Evolutionary conservation across 2,329 filamentous ascomycete genomes (phyloP).

Genomic region (Fusarium verticillioides): DNA sequence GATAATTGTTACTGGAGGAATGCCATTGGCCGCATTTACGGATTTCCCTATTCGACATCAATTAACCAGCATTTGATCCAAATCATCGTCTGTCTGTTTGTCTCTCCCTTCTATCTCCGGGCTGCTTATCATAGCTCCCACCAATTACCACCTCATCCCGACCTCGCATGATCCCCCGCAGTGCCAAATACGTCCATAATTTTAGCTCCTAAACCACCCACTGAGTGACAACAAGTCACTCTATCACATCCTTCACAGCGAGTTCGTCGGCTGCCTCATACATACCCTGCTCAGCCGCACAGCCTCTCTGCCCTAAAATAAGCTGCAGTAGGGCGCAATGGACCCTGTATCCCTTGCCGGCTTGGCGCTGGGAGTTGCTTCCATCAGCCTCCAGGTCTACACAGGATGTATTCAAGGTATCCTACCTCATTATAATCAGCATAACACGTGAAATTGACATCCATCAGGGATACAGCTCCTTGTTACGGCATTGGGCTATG

Average conservation of each 20-base stretch:
- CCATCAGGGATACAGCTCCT: slow-evolving; percentile 58
- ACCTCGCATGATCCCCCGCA: slow-evolving; percentile 15
- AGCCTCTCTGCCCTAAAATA: slow-evolving; percentile 6
- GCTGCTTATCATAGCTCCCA: slow-evolving; percentile 2
- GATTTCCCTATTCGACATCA: not conserved
- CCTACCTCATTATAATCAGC: not conserved
- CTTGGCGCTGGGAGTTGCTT: slow-evolving; percentile 57
- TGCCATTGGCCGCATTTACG: not conserved
- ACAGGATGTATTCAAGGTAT: slow-evolving; percentile 55
- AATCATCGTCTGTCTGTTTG: not conserved
- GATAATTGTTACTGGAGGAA: not conserved
- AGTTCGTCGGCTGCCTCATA: not conserved
- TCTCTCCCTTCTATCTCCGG: not conserved
- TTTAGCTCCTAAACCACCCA: not conserved
- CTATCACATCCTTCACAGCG: not conserved
- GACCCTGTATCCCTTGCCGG: slow-evolving; percentile 57
- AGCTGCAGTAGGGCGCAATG: slow-evolving; percentile 45
- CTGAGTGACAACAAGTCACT: not conserved
- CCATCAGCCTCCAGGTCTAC: slow-evolving; percentile 59
- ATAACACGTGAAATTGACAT: not conserved
- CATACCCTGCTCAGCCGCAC: slow-evolving; percentile 6
- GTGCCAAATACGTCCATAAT: not conserved
- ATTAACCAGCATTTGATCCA: not conserved
- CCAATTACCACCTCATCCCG: slow-evolving; percentile 5
- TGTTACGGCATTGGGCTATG: slow-evolving; percentile 59